Evolutionary conservation across 2,329 filamentous ascomycete genomes (phyloP), one percentile per base, ranked within the genome.

Genomic region (Pyrenophora seminiperda): DNA sequence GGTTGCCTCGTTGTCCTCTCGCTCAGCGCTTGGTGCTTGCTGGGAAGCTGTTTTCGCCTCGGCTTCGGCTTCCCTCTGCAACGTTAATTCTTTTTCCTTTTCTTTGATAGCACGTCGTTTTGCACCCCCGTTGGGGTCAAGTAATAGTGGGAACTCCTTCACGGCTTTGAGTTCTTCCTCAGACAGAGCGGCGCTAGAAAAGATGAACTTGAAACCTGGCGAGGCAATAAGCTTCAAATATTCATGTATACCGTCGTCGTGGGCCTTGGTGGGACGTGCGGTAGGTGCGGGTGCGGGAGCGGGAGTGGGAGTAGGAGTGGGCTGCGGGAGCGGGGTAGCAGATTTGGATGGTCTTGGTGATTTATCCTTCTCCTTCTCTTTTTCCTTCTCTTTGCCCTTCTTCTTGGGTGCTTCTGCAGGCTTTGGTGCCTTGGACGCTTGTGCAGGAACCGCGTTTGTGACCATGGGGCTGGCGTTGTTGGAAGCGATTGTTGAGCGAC

Each of bases 71-170:
- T 87, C 82, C 14, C 63, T 55, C 42, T 70, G 59, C 77, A 72
- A 41, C 15, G 60, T 55, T 19, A 68, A 24, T 41, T 90, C 87
- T 54, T 89, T 78, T 62, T 84, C 88, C 47, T 92, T 54, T 84
- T 87, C 73, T 54, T 75, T 72, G 80, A 91, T 86, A 1, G 85
- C 83, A 50, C 88, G 86, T 60, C 93, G 85, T 73, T 91, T 94
- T 49, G 87, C 86, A 27, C 92, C 92, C 44, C 92, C 92, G 47
- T 85, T 84, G 1, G 85, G 78, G 66, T 97, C 92, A 58, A 97
- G 93, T 47, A 97, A 77, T 1, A 88, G 90, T 1, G 91, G 91
- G 47, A 84, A 86, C 17, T 79, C 79, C 38, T 77, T 76, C 43
- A 83, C 79, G 7, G 81, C 71, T 50, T 79, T 76, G 37, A 80